phyloP scores from a whole-genome alignment of 352 stramenopile species.

The Pythium coloratum region DNA sequence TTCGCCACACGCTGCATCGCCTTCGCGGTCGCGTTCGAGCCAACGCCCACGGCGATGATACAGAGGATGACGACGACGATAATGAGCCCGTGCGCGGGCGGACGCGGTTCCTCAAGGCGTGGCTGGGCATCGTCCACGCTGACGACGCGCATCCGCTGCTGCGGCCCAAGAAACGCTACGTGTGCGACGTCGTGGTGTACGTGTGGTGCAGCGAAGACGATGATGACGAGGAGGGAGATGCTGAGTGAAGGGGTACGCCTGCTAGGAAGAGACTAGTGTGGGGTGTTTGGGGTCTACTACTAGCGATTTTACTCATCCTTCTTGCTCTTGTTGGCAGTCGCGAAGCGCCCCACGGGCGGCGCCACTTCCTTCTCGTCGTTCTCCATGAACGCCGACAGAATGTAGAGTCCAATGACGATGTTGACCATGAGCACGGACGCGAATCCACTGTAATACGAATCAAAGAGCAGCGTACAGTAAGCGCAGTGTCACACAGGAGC shows the following conservation, averaged over 20 bases:
- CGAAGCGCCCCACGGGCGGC: conserved; percentile 62
- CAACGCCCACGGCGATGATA: no score
- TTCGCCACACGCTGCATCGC: conserved; percentile 7
- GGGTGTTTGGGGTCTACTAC: no score
- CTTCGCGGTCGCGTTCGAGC: conserved; percentile 4
- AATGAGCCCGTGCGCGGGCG: not conserved
- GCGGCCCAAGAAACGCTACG: conserved; percentile 17
- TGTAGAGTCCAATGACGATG: conserved; percentile 74
- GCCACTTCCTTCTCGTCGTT: conserved; percentile 46
- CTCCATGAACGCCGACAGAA: conserved; percentile 70
- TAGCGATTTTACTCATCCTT: conserved; percentile 25
- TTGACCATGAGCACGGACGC: conserved; percentile 74
- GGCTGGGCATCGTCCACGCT: conserved; percentile 26
- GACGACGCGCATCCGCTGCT: conserved; percentile 26
- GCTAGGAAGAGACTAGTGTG: not conserved
- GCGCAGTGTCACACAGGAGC: not conserved
- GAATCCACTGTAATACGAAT: conserved; percentile 48
- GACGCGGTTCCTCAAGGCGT: conserved; percentile 25
- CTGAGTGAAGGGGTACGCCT: not conserved
- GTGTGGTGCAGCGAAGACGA: not conserved
- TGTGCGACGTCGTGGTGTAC: conserved; percentile 18
- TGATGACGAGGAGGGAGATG: not conserved
- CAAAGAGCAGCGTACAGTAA: not conserved
- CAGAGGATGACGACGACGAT: not conserved
- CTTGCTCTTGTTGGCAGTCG: conserved; percentile 43